Evolutionary conservation across 1,284 basidiomycete species (phyloP).

Genomic region (Cutaneotrichosporon mucoides): DNA sequence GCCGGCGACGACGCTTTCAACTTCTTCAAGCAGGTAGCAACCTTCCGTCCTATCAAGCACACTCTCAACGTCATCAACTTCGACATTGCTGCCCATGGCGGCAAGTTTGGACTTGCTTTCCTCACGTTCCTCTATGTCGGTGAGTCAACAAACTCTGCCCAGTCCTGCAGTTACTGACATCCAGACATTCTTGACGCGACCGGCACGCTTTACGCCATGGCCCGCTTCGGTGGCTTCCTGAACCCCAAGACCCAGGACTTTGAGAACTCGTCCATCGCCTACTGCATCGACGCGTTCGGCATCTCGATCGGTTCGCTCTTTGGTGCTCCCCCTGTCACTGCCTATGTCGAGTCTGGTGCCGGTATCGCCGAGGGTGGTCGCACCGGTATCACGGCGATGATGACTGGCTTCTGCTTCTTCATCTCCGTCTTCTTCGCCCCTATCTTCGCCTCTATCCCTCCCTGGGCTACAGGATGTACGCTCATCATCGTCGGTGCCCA

Average conservation of each 20-base stretch:
- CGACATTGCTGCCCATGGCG: slow-evolving; percentile 10
- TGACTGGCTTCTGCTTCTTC: slow-evolving; percentile 74
- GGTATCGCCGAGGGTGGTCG: slow-evolving; percentile 70
- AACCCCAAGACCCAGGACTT: slow-evolving; percentile 82
- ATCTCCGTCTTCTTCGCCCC: slow-evolving; percentile 84
- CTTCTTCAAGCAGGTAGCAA: slow-evolving; percentile 81
- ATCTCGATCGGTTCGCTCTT: slow-evolving; percentile 54
- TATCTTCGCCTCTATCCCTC: slow-evolving; percentile 79
- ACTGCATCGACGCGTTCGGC: slow-evolving; percentile 57
- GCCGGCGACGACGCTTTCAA: slow-evolving; percentile 69
- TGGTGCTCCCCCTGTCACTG: slow-evolving; percentile 82
- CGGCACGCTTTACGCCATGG: slow-evolving; percentile 85
- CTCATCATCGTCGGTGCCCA: slow-evolving; percentile 80
- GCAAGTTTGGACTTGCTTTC: slow-evolving; percentile 21
- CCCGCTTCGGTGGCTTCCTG: slow-evolving; percentile 82
- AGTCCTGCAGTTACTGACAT: slow-evolving; percentile 55
- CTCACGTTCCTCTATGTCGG: slow-evolving; percentile 78
- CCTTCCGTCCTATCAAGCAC: slow-evolving; percentile 19
- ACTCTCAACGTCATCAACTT: slow-evolving; percentile 19
- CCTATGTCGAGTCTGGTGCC: slow-evolving; percentile 60
- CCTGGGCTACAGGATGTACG: slow-evolving; percentile 84
- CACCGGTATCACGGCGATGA: slow-evolving; percentile 76
- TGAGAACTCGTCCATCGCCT: slow-evolving; percentile 77
- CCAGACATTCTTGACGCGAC: slow-evolving; percentile 59
- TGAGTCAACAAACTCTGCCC: slow-evolving; percentile 13